Base-by-base conservation (phyloP, 352 stramenopile genomes). In the Phytophthora fragariaefolia region DNA sequence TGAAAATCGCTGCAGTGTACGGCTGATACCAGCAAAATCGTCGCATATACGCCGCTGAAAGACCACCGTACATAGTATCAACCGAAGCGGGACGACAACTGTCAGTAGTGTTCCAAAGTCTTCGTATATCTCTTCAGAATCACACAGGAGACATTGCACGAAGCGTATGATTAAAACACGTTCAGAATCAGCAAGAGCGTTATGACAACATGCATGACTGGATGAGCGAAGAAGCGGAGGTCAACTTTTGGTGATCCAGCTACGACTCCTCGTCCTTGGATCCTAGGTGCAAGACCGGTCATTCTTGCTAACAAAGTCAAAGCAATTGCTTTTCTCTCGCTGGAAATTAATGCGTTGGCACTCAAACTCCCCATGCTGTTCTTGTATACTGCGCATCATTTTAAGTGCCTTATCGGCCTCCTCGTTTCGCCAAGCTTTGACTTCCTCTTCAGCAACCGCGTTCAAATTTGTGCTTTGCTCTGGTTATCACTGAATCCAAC, bases 161-260 rank as follows among this genome's bases (percentile, higher is more conserved):
- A 89, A 73, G 20, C 89, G 69, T 10, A 71, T 79, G 42, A 76
- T 47, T 53, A 85, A 47, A 90, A 79, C 0, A 68, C 83, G 48
- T 91, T 91, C 10, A 91, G 60, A 53, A 90, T 78, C 18, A 90
- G 63, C 20, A 88, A 51, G 8, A 77, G 43, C 46, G 86, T 84
- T 60, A 91, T 69, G 8, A 74, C 10, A 49, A 88, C 85, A 23
- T 91, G 81, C 79, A 79, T 87, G 13, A 69, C 71, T 53, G 87
- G 86, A 47, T 74, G 76, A 0, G 79, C 87, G 66, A 89, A 89
- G 63, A 76, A 87, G 20, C 58, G 69, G 22, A 80, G 63, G 4
- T 65, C 69, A 26, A 70, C 53, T 10, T 10, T 46, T 22, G 59
- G 66, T 0, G 58, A 69, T 0, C 34, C 66, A n/a, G 55, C 22